phyloP scores from a whole-genome alignment of 75 land plant species.

The Isoetes taiwanensis region DNA sequence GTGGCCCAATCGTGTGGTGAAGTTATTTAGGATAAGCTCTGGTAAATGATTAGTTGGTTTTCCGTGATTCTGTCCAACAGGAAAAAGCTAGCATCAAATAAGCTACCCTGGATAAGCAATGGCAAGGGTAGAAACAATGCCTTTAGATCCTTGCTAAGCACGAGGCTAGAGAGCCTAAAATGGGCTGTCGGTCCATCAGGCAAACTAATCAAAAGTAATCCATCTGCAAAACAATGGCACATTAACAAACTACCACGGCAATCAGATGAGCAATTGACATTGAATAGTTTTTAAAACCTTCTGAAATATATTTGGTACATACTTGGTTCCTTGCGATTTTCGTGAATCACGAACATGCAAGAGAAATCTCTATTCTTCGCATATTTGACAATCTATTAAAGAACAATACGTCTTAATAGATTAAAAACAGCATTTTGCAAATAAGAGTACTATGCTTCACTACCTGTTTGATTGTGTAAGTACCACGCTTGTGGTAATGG shows the following conservation, averaged over 20 bases:
- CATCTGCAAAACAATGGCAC: slow-evolving; percentile 34
- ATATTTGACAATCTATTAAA: slow-evolving; percentile 67
- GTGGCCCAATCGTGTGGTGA: slow-evolving; percentile 76
- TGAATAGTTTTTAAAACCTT: background rate
- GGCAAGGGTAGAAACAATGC: slow-evolving; percentile 15
- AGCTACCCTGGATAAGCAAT: background rate
- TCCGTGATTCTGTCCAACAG: slow-evolving; percentile 62
- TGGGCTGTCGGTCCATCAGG: slow-evolving; percentile 95
- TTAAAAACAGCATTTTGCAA: background rate
- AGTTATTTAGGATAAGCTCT: slow-evolving; percentile 78
- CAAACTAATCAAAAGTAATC: slow-evolving; percentile 51
- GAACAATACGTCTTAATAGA: background rate
- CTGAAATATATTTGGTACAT: background rate
- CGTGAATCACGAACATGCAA: slow-evolving; percentile 62
- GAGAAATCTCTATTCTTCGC: slow-evolving; percentile 78
- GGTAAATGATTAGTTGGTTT: slow-evolving; percentile 75
- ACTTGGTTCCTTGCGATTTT: slow-evolving; percentile 83
- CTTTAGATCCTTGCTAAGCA: slow-evolving; percentile 81
- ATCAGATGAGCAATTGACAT: background rate
- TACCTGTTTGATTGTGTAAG: slow-evolving; percentile 77
- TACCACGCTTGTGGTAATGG: slow-evolving; percentile 74
- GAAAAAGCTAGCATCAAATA: background rate
- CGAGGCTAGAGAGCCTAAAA: slow-evolving; percentile 78
- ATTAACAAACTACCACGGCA: background rate
- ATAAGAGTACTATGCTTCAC: background rate